These are phyloP conservation scores for Mycena sp. DNA, from an alignment of 1,284 basidiomycete species.

Conservation along the genomic window DNA sequence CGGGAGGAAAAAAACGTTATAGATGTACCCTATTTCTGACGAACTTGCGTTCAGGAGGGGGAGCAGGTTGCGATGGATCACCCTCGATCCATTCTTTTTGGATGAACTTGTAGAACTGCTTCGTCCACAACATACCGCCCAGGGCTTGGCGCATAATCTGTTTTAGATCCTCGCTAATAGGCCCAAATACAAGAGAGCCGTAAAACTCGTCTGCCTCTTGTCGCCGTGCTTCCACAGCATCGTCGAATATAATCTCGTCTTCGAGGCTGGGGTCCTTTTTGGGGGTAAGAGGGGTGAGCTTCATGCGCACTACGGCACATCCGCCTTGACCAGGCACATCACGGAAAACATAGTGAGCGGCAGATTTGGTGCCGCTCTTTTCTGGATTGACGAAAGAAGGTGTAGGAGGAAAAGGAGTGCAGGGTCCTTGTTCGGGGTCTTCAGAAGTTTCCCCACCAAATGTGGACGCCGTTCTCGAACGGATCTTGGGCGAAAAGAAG, in stretches of 20 bases:
- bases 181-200: constrained; percentile 78
- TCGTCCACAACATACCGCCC: constrained; percentile 98
- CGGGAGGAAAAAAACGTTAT: background rate
- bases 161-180: constrained; percentile 91
- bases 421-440: constrained; percentile 55
- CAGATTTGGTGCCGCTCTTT: constrained; percentile 91
- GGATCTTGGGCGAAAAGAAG: constrained; percentile 58
- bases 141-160: constrained; percentile 98
- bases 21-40: constrained; percentile 81
- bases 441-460: constrained; percentile 43
- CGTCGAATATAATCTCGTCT: constrained; percentile 93
- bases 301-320: constrained; percentile 94
- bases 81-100: constrained; percentile 97
- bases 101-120: constrained; percentile 96
- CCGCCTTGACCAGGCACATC: constrained; percentile 92
- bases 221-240: constrained; percentile 87
- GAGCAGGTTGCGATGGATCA: constrained; percentile 94
- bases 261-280: constrained; percentile 83
- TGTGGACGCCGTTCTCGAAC: constrained; percentile 58
- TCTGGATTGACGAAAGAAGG: constrained; percentile 86
- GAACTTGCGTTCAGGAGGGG: constrained; percentile 89
- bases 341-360: constrained; percentile 89
- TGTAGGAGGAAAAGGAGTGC: constrained; percentile 62
- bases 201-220: constrained; percentile 98
- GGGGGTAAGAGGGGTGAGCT: constrained; percentile 84